Evolutionary conservation across 2,329 filamentous ascomycete species (phyloP).

Genomic region (Fusarium brachygibbosum): DNA sequence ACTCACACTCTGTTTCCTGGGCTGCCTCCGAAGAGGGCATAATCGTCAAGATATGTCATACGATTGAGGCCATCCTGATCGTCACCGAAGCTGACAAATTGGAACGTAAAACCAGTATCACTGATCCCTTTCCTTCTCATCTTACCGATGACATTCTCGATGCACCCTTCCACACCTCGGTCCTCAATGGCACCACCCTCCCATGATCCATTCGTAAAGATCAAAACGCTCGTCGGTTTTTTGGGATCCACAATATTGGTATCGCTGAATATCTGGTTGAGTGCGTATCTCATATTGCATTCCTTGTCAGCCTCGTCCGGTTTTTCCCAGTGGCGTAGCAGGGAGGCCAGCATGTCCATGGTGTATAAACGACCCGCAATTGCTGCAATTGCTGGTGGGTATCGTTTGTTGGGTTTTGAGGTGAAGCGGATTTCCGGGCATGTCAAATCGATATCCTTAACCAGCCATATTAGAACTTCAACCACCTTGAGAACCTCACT

Average conservation of each 20-base stretch:
- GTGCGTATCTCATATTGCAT: slow-evolving; percentile 26
- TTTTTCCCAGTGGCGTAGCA: neutral
- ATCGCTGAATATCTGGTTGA: slow-evolving; percentile 9
- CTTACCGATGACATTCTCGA: neutral
- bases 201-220: slow-evolving; percentile 31
- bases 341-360: neutral
- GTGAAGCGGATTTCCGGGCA: slow-evolving; percentile 27
- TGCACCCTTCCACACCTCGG: neutral
- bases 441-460: slow-evolving; percentile 7
- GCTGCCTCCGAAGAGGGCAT: neutral
- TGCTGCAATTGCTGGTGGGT: neutral
- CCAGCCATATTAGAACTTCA: slow-evolving; percentile 12
- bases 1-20: neutral
- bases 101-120: slow-evolving; percentile 13
- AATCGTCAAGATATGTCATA: slow-evolving; percentile 25
- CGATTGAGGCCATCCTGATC: slow-evolving; percentile 8
- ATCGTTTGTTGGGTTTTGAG: neutral
- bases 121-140: neutral
- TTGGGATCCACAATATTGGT: neutral
- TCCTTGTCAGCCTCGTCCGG: neutral
- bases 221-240: slow-evolving; percentile 17
- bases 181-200: neutral
- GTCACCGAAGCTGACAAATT: slow-evolving; percentile 35
- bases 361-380: neutral
- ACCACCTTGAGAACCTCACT: neutral